Base-by-base conservation (phyloP, 768 basidiomycete species). In the Sistotremastrum niveocremeum region DNA sequence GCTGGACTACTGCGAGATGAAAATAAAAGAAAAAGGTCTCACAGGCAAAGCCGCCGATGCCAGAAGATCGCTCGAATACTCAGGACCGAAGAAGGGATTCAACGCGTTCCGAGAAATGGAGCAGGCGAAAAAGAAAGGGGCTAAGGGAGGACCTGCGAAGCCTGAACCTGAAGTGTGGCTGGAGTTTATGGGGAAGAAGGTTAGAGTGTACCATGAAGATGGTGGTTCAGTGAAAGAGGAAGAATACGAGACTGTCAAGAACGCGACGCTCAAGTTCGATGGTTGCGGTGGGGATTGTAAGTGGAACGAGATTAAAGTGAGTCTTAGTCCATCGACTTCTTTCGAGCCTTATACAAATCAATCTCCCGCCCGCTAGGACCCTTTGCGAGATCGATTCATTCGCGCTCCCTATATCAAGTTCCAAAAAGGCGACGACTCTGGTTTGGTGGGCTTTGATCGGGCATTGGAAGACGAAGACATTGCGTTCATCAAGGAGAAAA, bases 1-100 rank as follows among this genome's bases (percentile, higher is more conserved):
- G 84, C 88, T 54, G 52, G 84, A 70, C 6, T 95, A 95, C 61
- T 89, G 89, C 55, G 79, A 88, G 52, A 91, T 91, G 90, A 97
- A 95, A 66, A 84, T 91, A 62, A 82, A 87, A 61, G 87, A 94
- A 65, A 91, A 95, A 63, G 89, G 88, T 7, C 72, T 95, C 39
- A 77, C 72, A 1, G 84, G 83, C 30, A 84, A 77, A 54, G 73
- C 76, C 10, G 81, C 82, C 9, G 66, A 67, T 39, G 63, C 74
- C 51, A 73, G 77, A 51, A 74, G 72, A 49, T 76, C 81, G 38
- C 58, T 60, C 40, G 72, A 80, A 44, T 63, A 71, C 4, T 66
- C 65, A 37, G 20, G 20, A 1, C 63, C 63, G 12, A 65, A 64
- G 7, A 61, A 61, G 42, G 80, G 80, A 7, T 90, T 90, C 65